These are phyloP conservation scores for Trichoderma atroviride DNA, from an alignment of 2,329 filamentous ascomycete species.

Conservation along the genomic window DNA sequence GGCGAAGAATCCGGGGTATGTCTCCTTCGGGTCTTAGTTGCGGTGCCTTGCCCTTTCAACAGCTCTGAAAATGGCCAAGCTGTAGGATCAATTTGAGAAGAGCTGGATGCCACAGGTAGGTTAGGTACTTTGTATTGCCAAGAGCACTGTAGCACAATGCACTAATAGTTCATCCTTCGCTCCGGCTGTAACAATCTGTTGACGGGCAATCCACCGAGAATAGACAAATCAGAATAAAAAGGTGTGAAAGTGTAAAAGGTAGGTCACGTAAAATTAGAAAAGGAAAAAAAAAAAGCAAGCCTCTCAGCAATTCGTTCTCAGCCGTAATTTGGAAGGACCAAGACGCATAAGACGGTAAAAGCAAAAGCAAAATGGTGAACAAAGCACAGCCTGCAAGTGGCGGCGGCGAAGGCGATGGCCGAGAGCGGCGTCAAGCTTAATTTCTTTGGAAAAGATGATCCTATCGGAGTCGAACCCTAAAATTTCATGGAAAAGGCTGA, in stretches of 20 bases:
- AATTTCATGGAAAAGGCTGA: neutral
- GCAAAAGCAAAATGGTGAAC: neutral
- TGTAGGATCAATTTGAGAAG: neutral
- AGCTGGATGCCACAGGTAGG: no score
- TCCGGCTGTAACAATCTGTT: neutral
- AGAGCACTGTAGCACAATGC: neutral
- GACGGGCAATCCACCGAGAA: neutral
- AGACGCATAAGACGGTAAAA: neutral
- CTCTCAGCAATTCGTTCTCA: neutral
- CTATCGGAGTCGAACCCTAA: neutral
- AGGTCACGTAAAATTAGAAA: neutral
- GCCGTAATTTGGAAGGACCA: neutral
- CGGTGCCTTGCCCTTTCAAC: neutral
- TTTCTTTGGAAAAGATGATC: neutral
- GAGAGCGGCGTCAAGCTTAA: slow-evolving; percentile 19
- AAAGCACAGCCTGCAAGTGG: neutral
- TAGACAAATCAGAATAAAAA: neutral
- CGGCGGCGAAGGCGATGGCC: slow-evolving; percentile 15
- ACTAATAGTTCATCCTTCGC: neutral
- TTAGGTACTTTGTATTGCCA: neutral
- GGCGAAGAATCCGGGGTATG: slow-evolving; percentile 12
- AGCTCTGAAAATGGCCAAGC: neutral
- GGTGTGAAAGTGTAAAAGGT: neutral
- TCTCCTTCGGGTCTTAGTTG: slow-evolving; percentile 2
- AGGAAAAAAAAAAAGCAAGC: neutral